Conservation (phyloP, 305 asterid genomes). For the Striga hermonthica region DNA sequence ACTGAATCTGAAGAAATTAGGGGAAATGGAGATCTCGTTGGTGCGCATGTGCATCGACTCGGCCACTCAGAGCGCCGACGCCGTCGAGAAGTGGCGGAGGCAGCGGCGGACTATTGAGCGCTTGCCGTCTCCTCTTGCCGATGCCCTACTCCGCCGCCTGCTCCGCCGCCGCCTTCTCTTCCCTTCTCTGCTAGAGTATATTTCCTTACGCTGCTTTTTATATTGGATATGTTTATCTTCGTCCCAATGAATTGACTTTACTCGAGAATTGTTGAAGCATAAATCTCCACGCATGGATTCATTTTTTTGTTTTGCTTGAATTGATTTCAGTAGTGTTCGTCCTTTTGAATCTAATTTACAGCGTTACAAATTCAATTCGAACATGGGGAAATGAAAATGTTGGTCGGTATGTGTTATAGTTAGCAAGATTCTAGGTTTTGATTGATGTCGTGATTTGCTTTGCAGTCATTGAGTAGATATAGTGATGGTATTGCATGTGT, state of each 20-base stretch:
- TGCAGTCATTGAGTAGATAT: conserved; percentile 5
- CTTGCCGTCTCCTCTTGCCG: conserved; percentile 78
- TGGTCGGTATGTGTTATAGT: conserved; percentile 13
- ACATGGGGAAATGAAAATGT: conserved; percentile 17
- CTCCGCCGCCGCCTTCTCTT: conserved; percentile 70
- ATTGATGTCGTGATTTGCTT: conserved; percentile 21
- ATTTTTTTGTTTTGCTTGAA: conserved; percentile 12
- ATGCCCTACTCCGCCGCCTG: conserved; percentile 62
- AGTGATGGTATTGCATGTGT: background rate
- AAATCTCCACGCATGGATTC: conserved; percentile 7
- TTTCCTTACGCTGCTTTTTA: conserved; percentile 11
- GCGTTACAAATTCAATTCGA: conserved; percentile 4
- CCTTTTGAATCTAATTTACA: conserved; percentile 3
- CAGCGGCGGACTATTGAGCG: conserved; percentile 81
- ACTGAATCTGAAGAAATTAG: conserved; percentile 8
- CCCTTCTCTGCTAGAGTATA: conserved; percentile 87
- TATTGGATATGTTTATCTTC: conserved; percentile 14
- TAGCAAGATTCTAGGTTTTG: background rate
- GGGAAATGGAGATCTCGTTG: conserved; percentile 47
- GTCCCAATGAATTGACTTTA: background rate
- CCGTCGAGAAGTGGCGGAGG: conserved; percentile 85
- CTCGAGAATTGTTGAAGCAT: conserved; percentile 6
- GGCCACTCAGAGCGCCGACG: conserved; percentile 60
- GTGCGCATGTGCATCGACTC: conserved; percentile 70
- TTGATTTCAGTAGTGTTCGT: conserved; percentile 9